phyloP scores from a whole-genome alignment of 139 green algal species.

The Protoeuglena noctilucae region DNA sequence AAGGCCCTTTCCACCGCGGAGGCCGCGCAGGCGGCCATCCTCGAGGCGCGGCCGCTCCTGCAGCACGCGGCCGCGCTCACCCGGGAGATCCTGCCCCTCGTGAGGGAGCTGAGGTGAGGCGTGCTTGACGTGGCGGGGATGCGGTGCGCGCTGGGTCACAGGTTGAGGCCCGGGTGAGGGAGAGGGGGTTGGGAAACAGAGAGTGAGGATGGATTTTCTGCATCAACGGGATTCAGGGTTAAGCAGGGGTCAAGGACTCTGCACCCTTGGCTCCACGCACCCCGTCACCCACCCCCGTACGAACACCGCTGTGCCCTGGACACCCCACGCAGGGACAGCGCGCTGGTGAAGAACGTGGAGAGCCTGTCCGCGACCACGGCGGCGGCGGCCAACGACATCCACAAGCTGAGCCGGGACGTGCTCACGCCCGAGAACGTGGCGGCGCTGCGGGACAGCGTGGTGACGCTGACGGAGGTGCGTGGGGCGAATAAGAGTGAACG shows the following conservation, averaged over 20 bases:
- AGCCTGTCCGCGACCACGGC: constrained; percentile 59
- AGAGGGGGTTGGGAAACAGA: too few species aligned
- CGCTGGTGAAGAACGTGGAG: constrained; percentile 62
- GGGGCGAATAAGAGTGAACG: too few species aligned
- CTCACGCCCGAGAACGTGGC: constrained; percentile 82
- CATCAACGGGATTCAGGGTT: too few species aligned
- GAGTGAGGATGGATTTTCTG: too few species aligned
- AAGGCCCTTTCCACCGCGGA: constrained; percentile 72
- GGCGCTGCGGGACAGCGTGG: constrained; percentile 50
- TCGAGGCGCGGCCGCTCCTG: constrained; percentile 54
- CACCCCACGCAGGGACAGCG: constrained; percentile 28
- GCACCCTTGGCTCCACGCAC: not conserved
- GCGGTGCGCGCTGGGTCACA: too few species aligned
- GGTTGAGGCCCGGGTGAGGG: too few species aligned
- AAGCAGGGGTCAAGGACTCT: not conserved
- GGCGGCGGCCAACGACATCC: constrained; percentile 61
- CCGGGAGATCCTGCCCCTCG: constrained; percentile 22
- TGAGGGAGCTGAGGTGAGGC: constrained; percentile 1
- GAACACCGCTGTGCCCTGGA: not conserved
- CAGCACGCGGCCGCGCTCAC: constrained; percentile 29
- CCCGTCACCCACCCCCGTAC: not conserved
- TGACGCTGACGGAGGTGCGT: too few species aligned
- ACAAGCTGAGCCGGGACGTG: constrained; percentile 54
- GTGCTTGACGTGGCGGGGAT: too few species aligned
- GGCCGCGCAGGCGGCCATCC: constrained; percentile 37